Evolutionary conservation across 2,329 filamentous ascomycete genomes (phyloP).

Genomic region (Microsporum audouinii): DNA sequence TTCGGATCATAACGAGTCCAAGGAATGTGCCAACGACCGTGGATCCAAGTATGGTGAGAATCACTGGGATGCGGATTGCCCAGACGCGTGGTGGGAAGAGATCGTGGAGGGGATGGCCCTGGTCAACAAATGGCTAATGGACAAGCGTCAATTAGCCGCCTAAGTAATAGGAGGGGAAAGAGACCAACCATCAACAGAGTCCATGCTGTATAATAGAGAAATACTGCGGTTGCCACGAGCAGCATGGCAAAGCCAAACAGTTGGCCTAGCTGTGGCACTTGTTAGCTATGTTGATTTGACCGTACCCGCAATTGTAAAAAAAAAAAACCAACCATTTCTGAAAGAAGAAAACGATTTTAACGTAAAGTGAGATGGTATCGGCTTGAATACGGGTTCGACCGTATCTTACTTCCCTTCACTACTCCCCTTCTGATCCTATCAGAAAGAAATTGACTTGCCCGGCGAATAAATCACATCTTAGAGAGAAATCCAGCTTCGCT

Average conservation of each 20-base stretch:
- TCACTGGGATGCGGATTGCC: slow-evolving; percentile 97
- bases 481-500: not conserved
- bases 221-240: slow-evolving; percentile 59
- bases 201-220: slow-evolving; percentile 95
- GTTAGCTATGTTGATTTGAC: not conserved
- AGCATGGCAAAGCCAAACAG: slow-evolving; percentile 66
- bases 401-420: not conserved
- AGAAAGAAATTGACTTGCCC: not conserved
- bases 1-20: slow-evolving; percentile 95
- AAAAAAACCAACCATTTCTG: slow-evolving; percentile 14
- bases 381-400: not conserved
- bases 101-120: slow-evolving; percentile 82
- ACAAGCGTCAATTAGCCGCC: not conserved
- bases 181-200: slow-evolving; percentile 79
- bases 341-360: not conserved
- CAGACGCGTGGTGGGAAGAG: slow-evolving; percentile 96
- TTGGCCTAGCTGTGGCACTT: slow-evolving; percentile 69
- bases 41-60: slow-evolving; percentile 80
- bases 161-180: not conserved
- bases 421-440: not conserved
- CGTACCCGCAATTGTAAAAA: not conserved
- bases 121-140: slow-evolving; percentile 84
- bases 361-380: not conserved
- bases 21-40: slow-evolving; percentile 95
- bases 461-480: not conserved